Evolutionary conservation across 2,329 filamentous ascomycete species (phyloP).

Genomic region (Aspergillus sp.): DNA sequence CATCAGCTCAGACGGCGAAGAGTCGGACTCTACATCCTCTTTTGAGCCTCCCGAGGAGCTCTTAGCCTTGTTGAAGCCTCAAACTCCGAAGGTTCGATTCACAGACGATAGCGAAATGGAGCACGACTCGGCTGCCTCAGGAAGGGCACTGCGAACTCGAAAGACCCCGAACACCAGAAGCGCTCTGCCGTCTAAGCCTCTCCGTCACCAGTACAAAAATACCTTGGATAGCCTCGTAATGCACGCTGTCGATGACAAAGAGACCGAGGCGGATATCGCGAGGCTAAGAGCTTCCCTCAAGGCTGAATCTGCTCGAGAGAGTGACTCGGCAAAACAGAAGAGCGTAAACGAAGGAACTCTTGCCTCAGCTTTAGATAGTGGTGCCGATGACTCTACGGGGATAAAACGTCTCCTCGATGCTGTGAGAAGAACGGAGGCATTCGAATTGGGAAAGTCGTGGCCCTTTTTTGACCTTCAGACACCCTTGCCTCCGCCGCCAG

Average conservation of each 20-base stretch:
- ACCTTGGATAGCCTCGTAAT: conserved; percentile 66
- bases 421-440: conserved; percentile 64
- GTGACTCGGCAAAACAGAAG: conserved; percentile 12
- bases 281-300: conserved; percentile 37
- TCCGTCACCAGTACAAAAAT: conserved; percentile 61
- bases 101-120: conserved; percentile 19
- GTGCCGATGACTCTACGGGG: conserved; percentile 48
- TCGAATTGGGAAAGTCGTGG: conserved; percentile 58
- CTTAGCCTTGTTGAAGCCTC: conserved; percentile 34
- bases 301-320: neutral
- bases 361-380: conserved; percentile 49
- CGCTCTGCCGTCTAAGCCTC: conserved; percentile 6
- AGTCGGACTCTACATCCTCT: conserved; percentile 61
- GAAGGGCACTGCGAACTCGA: conserved; percentile 20
- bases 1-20: conserved; percentile 73
- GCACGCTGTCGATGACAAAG: conserved; percentile 63
- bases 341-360: conserved; percentile 46
- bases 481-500: conserved; percentile 26
- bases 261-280: conserved; percentile 58
- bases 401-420: conserved; percentile 59
- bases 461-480: conserved; percentile 57
- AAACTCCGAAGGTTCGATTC: conserved; percentile 10
- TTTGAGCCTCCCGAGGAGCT: conserved; percentile 61
- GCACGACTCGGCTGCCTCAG: conserved; percentile 11
- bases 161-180: conserved; percentile 26